A percentile compares a stretch with the other conserved stretches of the same genome.
Evolutionary conservation across 257 asterid genomes (phyloP).

Genomic region (Solanum ahanhuiri): DNA sequence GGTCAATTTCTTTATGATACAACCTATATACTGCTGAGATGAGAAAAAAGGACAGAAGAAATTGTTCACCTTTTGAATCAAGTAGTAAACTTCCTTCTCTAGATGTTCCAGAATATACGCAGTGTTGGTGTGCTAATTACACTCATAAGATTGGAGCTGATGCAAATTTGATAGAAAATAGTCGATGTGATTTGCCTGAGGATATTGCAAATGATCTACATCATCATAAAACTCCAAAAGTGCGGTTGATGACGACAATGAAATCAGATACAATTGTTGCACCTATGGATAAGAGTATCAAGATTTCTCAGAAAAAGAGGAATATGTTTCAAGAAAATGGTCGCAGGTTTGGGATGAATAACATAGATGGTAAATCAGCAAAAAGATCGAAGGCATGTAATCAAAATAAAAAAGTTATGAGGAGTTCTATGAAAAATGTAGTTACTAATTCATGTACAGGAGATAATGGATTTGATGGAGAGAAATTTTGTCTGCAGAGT

Average conservation of each 20-base stretch:
- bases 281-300: constrained; percentile 13
- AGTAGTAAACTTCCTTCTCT: constrained; percentile 37
- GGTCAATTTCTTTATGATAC: constrained; percentile 11
- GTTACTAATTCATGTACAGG: constrained; percentile 18
- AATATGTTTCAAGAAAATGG: constrained; percentile 28
- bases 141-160: background rate
- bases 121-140: too few species aligned
- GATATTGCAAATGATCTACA: constrained; percentile 17
- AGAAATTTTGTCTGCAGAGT: background rate
- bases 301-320: constrained; percentile 35
- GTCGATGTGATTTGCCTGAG: background rate
- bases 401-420: constrained; percentile 10
- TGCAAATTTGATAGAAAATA: background rate
- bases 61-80: constrained; percentile 36
- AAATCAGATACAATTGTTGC: constrained; percentile 16
- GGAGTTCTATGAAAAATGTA: constrained; percentile 14
- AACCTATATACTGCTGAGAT: constrained; percentile 44
- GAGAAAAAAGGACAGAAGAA: constrained; percentile 29
- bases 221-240: constrained; percentile 31
- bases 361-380: constrained; percentile 1
- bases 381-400: constrained; percentile 20
- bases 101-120: too few species aligned
- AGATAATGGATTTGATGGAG: constrained; percentile 14
- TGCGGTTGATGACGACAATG: constrained; percentile 34
- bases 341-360: constrained; percentile 1